Evolutionary conservation across 2,329 filamentous ascomycete species (phyloP).

Genomic region (Colletotrichum tanaceti): DNA sequence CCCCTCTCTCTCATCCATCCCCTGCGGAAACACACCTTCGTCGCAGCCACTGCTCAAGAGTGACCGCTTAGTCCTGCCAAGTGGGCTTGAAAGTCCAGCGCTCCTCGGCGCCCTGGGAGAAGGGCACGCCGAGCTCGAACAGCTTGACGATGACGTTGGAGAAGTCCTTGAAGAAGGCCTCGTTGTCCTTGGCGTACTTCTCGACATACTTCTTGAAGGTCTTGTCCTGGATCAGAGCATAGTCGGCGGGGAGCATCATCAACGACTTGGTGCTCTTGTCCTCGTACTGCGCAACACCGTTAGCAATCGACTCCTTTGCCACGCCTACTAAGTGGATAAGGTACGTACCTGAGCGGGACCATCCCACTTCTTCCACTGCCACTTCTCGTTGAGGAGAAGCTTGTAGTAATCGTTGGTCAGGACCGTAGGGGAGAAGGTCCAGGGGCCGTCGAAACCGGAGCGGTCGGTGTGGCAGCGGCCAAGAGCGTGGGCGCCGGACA

Average conservation of each 20-base stretch:
- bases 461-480: slow-evolving; percentile 92
- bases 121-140: slow-evolving; percentile 95
- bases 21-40: background rate
- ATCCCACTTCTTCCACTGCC: slow-evolving; percentile 91
- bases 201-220: slow-evolving; percentile 83
- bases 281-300: slow-evolving; percentile 70
- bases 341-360: slow-evolving; percentile 76
- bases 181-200: slow-evolving; percentile 91
- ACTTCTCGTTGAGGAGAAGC: slow-evolving; percentile 90
- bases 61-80: slow-evolving; percentile 29
- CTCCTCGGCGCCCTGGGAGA: slow-evolving; percentile 71
- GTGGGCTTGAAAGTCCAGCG: slow-evolving; percentile 74
- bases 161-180: slow-evolving; percentile 95
- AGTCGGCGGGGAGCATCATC: slow-evolving; percentile 98
- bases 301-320: background rate
- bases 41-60: slow-evolving; percentile 1
- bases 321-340: background rate
- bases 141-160: slow-evolving; percentile 80
- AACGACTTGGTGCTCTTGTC: slow-evolving; percentile 87
- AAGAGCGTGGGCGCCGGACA: slow-evolving; percentile 86
- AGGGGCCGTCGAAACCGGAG: slow-evolving; percentile 88
- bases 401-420: slow-evolving; percentile 96
- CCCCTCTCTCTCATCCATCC: slow-evolving; percentile 7
- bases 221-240: slow-evolving; percentile 89
- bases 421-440: slow-evolving; percentile 91